Base-by-base conservation (phyloP, 305 asterid species). In the Solanum hybrid region DNA sequence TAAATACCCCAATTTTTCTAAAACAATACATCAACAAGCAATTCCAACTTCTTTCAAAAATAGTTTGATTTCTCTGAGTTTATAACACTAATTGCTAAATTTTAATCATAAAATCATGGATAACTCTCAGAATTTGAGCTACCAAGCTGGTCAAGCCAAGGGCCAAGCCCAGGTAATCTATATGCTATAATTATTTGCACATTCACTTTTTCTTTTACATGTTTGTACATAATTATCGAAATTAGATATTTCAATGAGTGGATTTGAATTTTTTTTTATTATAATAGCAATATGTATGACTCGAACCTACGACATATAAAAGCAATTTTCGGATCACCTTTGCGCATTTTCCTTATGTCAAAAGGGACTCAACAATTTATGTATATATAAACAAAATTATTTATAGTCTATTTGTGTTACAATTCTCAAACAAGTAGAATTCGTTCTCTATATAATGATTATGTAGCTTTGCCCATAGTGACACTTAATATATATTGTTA, bases 91-190 rank as follows among this genome's bases (percentile, higher is more conserved):
- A 31, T 38, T 83, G n/a, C 29, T 84, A 31, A 57, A 22, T 45
- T 75, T 29, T 57, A 57, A 27, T 6, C 10, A 15, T 12, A 38
- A 89, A 87, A 90, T 86, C 4, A 96, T 95, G 98, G 91, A 95
- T 73, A 94, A 89, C 32, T 93, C 96, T 29, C 93, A 95, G 88
- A 94, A 34, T 92, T 13, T 80, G 29, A 95, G 97, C 94, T 91
- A 96, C 96, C 94, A 93, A 87, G 96, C 98, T 24, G 99, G 98
- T 61, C 93, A 95, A 92, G 90, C 96, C 91, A 96, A 94, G 92
- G 98, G 96, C 89, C 95, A 95, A 90, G 94, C 95, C 10, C 92
- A 96, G 94, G 97, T 94, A 20, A 65, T 38, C 14, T 17, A 22
- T 76, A 8, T 41, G 32, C 34, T 7, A 8, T 9, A 78, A 39